Conservation (phyloP, 805 yeast species). For the Candida chilensis region DNA sequence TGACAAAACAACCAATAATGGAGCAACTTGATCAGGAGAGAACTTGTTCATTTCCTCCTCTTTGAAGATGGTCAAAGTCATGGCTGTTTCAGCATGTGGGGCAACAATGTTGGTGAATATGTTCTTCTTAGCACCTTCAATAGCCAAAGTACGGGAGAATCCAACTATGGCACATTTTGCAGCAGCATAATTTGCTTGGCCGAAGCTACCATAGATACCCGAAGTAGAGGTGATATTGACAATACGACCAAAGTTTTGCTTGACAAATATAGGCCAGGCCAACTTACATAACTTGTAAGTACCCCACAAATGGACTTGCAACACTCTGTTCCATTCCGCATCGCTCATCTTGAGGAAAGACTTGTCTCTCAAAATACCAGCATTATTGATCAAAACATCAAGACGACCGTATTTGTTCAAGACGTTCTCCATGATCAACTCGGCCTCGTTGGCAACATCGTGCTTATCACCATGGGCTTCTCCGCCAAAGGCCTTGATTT, state of each 20-base stretch:
- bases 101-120: constrained; percentile 81
- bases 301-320: constrained; percentile 75
- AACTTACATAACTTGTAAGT: constrained; percentile 76
- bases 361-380: constrained; percentile 88
- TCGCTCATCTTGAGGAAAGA: constrained; percentile 81
- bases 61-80: constrained; percentile 84
- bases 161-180: constrained; percentile 90
- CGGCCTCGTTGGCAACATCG: constrained; percentile 72
- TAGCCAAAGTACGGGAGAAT: constrained; percentile 75
- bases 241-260: constrained; percentile 74
- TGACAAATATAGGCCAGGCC: constrained; percentile 84
- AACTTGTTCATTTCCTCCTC: constrained; percentile 74
- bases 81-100: constrained; percentile 96
- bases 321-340: constrained; percentile 73
- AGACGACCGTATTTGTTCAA: constrained; percentile 70
- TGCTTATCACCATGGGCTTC: constrained; percentile 77
- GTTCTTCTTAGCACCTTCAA: constrained; percentile 78
- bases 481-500: constrained; percentile 65
- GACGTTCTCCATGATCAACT: constrained; percentile 70
- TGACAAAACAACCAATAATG: constrained; percentile 71
- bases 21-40: constrained; percentile 86
- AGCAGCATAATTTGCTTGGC: constrained; percentile 92
- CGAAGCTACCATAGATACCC: constrained; percentile 95
- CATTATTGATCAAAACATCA: constrained; percentile 84
- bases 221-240: constrained; percentile 92